Percentiles rank a stretch among this genome's conserved stretches.
These are phyloP conservation scores for Aspergillus biplanus DNA, from an alignment of 495 filamentous ascomycete genomes.

Conservation along the genomic window DNA sequence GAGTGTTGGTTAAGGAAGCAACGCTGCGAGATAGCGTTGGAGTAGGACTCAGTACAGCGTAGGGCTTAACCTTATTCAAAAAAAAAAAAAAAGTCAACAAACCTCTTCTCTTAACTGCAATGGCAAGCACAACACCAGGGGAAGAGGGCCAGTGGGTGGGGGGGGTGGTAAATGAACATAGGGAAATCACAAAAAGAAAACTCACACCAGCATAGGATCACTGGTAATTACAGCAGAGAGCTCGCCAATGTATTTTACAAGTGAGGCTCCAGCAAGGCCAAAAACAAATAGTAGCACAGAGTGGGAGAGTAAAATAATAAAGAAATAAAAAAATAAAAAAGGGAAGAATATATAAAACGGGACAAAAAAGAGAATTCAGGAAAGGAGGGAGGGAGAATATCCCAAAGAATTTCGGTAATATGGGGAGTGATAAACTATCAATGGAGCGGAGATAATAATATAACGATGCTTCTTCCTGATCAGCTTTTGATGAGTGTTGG, in stretches of 20 bases:
- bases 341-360: constrained; percentile 13
- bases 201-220: constrained; percentile 24
- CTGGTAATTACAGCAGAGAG: constrained; percentile 17
- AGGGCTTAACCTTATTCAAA: too few relatives aligned
- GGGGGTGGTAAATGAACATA: neutral
- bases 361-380: constrained; percentile 14
- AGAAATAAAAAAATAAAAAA: neutral
- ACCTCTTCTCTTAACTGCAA: neutral
- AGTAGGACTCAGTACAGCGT: too few relatives aligned
- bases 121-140: neutral
- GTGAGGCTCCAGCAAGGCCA: neutral
- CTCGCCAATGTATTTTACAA: constrained; percentile 8
- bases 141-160: neutral
- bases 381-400: constrained; percentile 12
- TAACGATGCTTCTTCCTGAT: constrained; percentile 9
- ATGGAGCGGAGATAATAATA: constrained; percentile 10
- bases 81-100: too few relatives aligned
- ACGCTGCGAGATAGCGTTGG: neutral
- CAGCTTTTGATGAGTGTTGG: constrained; percentile 31
- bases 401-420: constrained; percentile 3
- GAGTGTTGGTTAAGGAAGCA: neutral
- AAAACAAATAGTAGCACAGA: too few relatives aligned
- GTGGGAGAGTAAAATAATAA: neutral
- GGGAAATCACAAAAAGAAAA: neutral
- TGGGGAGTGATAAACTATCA: constrained; percentile 1